Evolutionary conservation across 2,329 filamentous ascomycete genomes (phyloP), one percentile per base, ranked within the genome.

Genomic region (Epichloe elymi): DNA sequence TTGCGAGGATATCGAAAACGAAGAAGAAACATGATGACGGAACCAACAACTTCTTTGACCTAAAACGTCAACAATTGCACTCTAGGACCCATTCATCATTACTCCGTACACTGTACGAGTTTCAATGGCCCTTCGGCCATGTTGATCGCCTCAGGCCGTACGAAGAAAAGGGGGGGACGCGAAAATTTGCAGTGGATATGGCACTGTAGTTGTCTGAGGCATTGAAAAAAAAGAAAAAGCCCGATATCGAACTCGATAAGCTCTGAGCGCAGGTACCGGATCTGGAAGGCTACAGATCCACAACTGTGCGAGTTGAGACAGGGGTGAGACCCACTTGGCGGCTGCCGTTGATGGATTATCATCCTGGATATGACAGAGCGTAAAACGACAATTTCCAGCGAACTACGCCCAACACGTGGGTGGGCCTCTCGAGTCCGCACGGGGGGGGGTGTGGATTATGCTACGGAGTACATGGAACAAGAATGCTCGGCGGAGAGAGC

Each of bases 191-290:
- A 40, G 30, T 53, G 47, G 51, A 49, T 45, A 49, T 48, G 43
- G 35, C 44, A 26, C 30, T 39, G 36, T 40, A 48, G 57, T 53
- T 56, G 57, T 58, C 57, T 57, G 54, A 59, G 56, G 56, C 57
- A 58, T 46, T 39, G 15, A 41, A 46, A 46, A 49, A 51, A 50
- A 37, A n/a, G n/a, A 46, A 48, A 51, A 42, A 39, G 33, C 46
- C 38, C 48, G 52, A 53, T 52, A 53, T 45, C 44, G 17, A 45
- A 42, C 33, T 17, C 47, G 54, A 55, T 57, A 53, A 50, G 49
- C 39, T 53, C 46, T 48, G 51, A 48, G 48, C 50, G 49, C 53
- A 53, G 53, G 47, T 53, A 57, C 56, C 30, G 52, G 45, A 37
- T 12, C 20, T 33, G 33, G 11, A 19, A 10, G 14, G 40, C 19